Base-by-base conservation (phyloP, 2,329 filamentous ascomycete genomes). In the Neonectria ditissima region DNA sequence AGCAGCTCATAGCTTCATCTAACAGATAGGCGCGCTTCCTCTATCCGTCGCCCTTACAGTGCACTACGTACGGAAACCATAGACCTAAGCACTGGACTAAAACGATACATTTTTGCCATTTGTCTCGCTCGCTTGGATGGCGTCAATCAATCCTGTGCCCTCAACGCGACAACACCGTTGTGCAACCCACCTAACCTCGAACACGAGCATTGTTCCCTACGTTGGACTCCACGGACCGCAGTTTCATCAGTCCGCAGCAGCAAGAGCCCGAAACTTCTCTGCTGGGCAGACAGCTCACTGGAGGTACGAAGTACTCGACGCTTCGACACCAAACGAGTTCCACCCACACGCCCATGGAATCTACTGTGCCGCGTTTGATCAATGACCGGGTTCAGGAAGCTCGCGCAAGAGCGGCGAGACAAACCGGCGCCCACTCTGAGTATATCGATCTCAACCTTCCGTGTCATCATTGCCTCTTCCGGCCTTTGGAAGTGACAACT, bases 81-180 rank as follows among this genome's bases (percentile, higher is more conserved):
- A n/a, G n/a, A n/a, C n/a, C n/a, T n/a, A n/a, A n/a, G n/a, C n/a
- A n/a, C n/a, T n/a, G n/a, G n/a, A n/a, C n/a, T n/a, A n/a, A n/a
- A n/a, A n/a, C n/a, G 16, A 11, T 3, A 11, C 30, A 13, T 13
- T 16, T 37, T 32, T 22, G 44, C 47, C 14, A 20, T 45, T 55
- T 59, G 30, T 59, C 48, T 54, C 55, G 32, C 55, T 53, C 55
- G 43, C 24, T 43, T 32, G n/a, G 55, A 50, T 8, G 41, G 14
- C 54, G 55, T 59, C 30, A 20, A 55, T 60, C 51, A n/a, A 24
- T 53, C 30, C 43, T 41, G 22, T 48, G 22, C 39, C 28, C 34
- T 30, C n/a, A 24, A 48, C 51, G 34, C 51, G 45, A 57, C 59
- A 28, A 13, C 44, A 34, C 39, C 18, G 53, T 28, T 47, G 53